Percentiles rank a stretch among this genome's conserved stretches.
Evolutionary conservation across 2,329 filamentous ascomycete genomes (phyloP).

Genomic region (Biscogniauxia sp.): DNA sequence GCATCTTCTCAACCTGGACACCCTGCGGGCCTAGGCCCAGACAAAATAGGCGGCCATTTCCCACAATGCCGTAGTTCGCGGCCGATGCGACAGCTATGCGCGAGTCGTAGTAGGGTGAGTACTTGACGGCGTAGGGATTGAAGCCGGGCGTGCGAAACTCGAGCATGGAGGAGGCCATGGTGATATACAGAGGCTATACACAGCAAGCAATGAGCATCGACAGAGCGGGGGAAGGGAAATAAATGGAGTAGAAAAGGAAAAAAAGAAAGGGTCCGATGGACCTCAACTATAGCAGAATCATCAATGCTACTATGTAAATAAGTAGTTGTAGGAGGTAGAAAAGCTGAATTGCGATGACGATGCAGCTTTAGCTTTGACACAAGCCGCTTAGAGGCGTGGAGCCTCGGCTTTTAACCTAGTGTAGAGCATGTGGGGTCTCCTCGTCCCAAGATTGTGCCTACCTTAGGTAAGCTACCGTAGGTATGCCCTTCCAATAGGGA

Average conservation of each 20-base stretch:
- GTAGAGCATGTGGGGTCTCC: neutral
- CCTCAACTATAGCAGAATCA: neutral
- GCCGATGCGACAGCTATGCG: constrained; percentile 85
- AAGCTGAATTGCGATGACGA: constrained; percentile 14
- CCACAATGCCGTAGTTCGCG: constrained; percentile 96
- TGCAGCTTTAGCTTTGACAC: constrained; percentile 4
- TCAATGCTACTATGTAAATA: neutral
- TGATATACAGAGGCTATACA: constrained; percentile 2
- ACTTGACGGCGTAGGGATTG: constrained; percentile 96
- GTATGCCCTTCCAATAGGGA: neutral
- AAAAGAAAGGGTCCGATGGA: neutral
- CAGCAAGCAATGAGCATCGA: neutral
- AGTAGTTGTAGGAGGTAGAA: neutral
- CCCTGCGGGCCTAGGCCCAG: constrained; percentile 80
- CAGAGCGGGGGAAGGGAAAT: neutral
- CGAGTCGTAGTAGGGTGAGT: constrained; percentile 97
- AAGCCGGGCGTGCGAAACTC: constrained; percentile 91
- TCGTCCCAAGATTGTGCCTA: no score
- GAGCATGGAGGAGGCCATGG: constrained; percentile 65
- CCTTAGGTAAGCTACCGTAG: neutral
- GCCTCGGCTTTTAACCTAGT: constrained; percentile 30
- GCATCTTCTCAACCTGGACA: constrained; percentile 82
- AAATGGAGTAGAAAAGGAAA: neutral
- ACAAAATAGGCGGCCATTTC: constrained; percentile 87
- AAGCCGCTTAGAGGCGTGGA: constrained; percentile 13